Conservation (phyloP, 2,329 filamentous ascomycete genomes). For the Epichloe gansuensis region DNA sequence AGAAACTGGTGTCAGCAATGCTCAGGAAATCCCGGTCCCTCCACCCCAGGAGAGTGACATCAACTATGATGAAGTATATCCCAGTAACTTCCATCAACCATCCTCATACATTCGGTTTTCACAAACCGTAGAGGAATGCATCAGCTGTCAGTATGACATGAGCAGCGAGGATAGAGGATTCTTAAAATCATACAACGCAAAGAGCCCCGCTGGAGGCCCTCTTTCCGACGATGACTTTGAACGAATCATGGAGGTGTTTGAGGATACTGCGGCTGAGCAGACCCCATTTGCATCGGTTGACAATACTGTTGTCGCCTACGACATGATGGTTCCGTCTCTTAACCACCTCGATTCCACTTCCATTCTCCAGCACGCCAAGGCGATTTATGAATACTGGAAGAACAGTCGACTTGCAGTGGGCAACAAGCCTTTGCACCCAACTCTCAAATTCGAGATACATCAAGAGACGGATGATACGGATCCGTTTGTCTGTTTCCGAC, state of each 20-base stretch:
- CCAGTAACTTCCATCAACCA: conserved; percentile 67
- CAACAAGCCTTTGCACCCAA: conserved; percentile 63
- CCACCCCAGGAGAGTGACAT: conserved; percentile 52
- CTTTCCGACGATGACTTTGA: conserved; percentile 90
- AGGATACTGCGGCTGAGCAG: conserved; percentile 71
- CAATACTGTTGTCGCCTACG: conserved; percentile 68
- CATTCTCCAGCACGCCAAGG: conserved; percentile 51
- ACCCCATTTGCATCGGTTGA: conserved; percentile 86
- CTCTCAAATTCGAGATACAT: conserved; percentile 86
- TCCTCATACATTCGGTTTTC: conserved; percentile 95
- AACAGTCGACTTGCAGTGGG: conserved; percentile 50
- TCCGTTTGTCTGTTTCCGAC: conserved; percentile 95
- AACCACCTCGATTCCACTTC: conserved; percentile 37
- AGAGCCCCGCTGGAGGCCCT: conserved; percentile 48
- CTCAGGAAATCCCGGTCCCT: conserved; percentile 54
- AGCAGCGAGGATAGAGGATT: conserved; percentile 79
- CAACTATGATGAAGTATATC: conserved; percentile 84
- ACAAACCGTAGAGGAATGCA: conserved; percentile 92
- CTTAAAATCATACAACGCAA: conserved; percentile 73
- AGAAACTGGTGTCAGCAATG: conserved; percentile 40
- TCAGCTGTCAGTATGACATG: conserved; percentile 88
- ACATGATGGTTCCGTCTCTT: conserved; percentile 61
- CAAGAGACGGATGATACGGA: conserved; percentile 92
- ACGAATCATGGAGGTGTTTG: conserved; percentile 87
- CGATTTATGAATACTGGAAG: conserved; percentile 87